These are phyloP conservation scores for Astraeus odoratus DNA, from an alignment of 768 basidiomycete species.

Conservation along the genomic window DNA sequence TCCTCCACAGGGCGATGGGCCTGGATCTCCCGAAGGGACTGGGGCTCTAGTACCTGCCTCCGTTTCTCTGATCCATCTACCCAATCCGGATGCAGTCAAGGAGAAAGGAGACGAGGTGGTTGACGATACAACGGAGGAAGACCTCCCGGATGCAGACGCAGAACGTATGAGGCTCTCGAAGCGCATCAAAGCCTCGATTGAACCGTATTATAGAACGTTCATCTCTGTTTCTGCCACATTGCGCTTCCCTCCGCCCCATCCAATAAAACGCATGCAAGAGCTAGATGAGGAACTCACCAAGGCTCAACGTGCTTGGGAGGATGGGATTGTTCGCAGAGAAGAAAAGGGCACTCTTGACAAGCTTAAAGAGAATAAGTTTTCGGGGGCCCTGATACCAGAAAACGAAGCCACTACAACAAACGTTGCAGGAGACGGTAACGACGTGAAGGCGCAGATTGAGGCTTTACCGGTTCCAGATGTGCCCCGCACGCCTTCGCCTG, in stretches of 20 bases:
- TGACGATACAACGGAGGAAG: conserved; percentile 33
- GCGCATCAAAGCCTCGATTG: conserved; percentile 75
- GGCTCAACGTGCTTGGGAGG: conserved; percentile 77
- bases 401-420: conserved; percentile 9
- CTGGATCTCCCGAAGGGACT: conserved; percentile 16
- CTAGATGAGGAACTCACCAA: conserved; percentile 71
- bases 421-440: conserved; percentile 30
- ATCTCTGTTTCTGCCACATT: conserved; percentile 92
- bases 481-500: conserved; percentile 34
- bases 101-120: conserved; percentile 4
- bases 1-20: conserved; percentile 19
- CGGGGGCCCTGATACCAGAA: conserved; percentile 25
- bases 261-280: conserved; percentile 81
- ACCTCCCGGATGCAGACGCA: conserved; percentile 65
- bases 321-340: conserved; percentile 74
- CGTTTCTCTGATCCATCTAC: conserved; percentile 19
- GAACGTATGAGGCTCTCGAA: conserved; percentile 63
- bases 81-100: conserved; percentile 12
- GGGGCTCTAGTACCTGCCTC: conserved; percentile 16
- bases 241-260: conserved; percentile 87
- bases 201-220: conserved; percentile 78
- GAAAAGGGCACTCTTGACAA: conserved; percentile 39
- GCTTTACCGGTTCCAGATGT: conserved; percentile 32
- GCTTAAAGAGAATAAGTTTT: conserved; percentile 13
- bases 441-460: conserved; percentile 67